Conservation (phyloP, 2,329 filamentous ascomycete species). For the Phialocephala subalpina region DNA sequence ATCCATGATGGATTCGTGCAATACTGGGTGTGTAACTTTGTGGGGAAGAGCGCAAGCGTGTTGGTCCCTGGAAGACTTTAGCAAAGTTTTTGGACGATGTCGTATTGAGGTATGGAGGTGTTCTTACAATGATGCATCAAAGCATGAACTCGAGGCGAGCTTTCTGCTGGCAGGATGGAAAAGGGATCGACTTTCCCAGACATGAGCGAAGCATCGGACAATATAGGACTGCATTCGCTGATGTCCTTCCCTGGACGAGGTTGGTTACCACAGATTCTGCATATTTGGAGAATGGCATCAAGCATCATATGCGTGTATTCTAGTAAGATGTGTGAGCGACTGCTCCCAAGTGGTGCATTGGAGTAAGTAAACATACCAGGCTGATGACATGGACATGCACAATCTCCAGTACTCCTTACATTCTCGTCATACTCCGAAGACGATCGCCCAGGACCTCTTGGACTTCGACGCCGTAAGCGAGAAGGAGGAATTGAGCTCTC, state of each 20-base stretch:
- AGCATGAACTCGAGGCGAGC: slow-evolving; percentile 24
- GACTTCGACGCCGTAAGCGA: background rate
- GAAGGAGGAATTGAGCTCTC: background rate
- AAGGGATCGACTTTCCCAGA: slow-evolving; percentile 28
- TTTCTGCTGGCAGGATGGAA: slow-evolving; percentile 21
- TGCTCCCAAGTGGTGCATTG: background rate
- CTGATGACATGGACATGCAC: slow-evolving; percentile 21
- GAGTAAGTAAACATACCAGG: slow-evolving; percentile 9
- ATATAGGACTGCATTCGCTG: slow-evolving; percentile 16
- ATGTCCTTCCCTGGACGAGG: background rate
- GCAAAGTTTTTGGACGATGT: no score
- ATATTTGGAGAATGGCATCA: slow-evolving; percentile 25
- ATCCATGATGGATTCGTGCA: slow-evolving; percentile 33
- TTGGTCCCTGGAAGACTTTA: slow-evolving; percentile 20
- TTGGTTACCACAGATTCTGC: slow-evolving; percentile 31
- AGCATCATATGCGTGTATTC: slow-evolving; percentile 24
- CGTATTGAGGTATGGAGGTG: no score
- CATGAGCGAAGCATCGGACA: slow-evolving; percentile 19
- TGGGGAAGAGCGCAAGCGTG: slow-evolving; percentile 25
- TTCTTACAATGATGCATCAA: slow-evolving; percentile 31
- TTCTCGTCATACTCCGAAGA: background rate
- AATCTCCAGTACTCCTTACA: background rate
- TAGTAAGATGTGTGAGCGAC: background rate
- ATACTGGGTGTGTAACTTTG: slow-evolving; percentile 29
- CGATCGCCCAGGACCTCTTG: background rate